These are phyloP conservation scores for Beauveria bassiana DNA, from an alignment of 2,329 filamentous ascomycete species.

Conservation along the genomic window DNA sequence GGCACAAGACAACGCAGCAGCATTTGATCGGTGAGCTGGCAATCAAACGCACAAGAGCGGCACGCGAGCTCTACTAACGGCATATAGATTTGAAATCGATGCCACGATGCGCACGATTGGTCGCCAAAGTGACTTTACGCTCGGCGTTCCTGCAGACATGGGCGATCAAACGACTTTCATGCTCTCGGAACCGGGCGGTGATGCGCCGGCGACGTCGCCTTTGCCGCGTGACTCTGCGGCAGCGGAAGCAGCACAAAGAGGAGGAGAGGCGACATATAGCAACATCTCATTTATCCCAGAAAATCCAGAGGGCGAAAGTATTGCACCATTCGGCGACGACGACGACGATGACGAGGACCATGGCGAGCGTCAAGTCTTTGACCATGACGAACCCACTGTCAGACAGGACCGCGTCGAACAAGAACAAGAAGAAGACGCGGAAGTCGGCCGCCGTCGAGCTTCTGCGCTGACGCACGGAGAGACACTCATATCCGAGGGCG, in stretches of 20 bases:
- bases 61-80: not conserved
- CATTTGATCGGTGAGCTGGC: constrained; percentile 30
- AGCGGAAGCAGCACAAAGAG: constrained; percentile 12
- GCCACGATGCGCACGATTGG: constrained; percentile 36
- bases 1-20: constrained; percentile 25
- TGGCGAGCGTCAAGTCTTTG: not conserved
- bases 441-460: not conserved
- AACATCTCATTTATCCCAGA: constrained; percentile 15
- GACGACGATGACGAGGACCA: constrained; percentile 1
- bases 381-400: not conserved
- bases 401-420: not conserved
- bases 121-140: constrained; percentile 43
- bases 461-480: not conserved
- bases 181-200: constrained; percentile 30
- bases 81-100: constrained; percentile 22
- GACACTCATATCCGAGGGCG: constrained; percentile 4
- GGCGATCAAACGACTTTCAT: constrained; percentile 45
- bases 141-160: constrained; percentile 40
- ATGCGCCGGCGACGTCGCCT: constrained; percentile 22
- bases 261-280: constrained; percentile 9
- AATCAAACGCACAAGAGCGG: not conserved
- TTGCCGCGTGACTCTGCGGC: constrained; percentile 17
- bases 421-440: not conserved
- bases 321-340: not conserved
- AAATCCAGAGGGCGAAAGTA: constrained; percentile 7